phyloP scores from a whole-genome alignment of 257 asterid species.

The Handroanthus guayacan region DNA sequence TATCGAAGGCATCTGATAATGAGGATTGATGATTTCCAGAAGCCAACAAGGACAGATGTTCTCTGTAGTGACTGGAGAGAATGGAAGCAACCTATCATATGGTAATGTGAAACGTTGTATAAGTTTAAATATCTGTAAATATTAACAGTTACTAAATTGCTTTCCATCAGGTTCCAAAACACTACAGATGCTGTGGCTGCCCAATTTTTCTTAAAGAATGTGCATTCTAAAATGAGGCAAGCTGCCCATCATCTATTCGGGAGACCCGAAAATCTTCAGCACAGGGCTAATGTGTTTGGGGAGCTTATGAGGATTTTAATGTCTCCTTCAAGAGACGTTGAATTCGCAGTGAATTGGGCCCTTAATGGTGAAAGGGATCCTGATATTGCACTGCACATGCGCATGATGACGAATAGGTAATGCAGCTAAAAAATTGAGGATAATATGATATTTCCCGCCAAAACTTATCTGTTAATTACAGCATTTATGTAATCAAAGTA shows the following conservation, averaged over 20 bases:
- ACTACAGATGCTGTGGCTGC: conserved; percentile 97
- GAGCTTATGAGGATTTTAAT: conserved; percentile 91
- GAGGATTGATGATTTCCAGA: conserved; percentile 96
- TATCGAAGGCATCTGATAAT: conserved; percentile 79
- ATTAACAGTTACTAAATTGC: conserved; percentile 21
- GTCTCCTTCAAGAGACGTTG: conserved; percentile 76
- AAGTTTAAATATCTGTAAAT: conserved; percentile 13
- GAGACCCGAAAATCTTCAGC: conserved; percentile 66
- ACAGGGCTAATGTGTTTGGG: conserved; percentile 92
- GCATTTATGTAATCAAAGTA: conserved; percentile 16
- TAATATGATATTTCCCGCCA: conserved; percentile 2
- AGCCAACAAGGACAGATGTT: conserved; percentile 74
- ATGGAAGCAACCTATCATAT: conserved; percentile 92
- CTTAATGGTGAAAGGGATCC: conserved; percentile 76
- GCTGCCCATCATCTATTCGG: conserved; percentile 85
- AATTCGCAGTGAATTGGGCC: conserved; percentile 75
- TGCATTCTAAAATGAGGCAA: conserved; percentile 78
- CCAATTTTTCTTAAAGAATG: conserved; percentile 89
- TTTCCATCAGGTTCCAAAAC: conserved; percentile 83
- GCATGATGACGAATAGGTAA: conserved; percentile 98
- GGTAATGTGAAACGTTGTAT: conserved; percentile 53
- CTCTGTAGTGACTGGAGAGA: conserved; percentile 90
- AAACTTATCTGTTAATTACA: neutral
- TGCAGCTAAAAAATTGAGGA: conserved; percentile 26
- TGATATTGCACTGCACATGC: conserved; percentile 92